Evolutionary conservation across 352 stramenopile genomes (phyloP).

Genomic region (Globisporangium okanoganense): DNA sequence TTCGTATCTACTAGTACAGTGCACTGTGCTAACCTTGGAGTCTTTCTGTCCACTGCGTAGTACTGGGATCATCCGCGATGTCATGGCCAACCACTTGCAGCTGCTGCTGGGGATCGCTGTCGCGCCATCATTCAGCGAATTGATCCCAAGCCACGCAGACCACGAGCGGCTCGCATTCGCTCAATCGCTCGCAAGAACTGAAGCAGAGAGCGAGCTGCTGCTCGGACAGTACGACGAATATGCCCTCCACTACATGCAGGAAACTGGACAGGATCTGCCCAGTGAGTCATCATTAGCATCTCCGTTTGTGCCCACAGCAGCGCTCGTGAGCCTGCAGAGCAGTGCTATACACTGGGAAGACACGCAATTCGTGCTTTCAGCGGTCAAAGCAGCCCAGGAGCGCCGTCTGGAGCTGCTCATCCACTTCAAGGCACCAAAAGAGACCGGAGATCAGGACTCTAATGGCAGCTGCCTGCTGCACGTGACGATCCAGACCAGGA

Average conservation of each 20-base stretch:
- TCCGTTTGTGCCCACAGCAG: constrained; percentile 30
- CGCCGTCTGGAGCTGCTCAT: constrained; percentile 23
- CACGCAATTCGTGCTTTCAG: constrained; percentile 38
- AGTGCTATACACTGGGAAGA: constrained; percentile 23
- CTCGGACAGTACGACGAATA: constrained; percentile 41
- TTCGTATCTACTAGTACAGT: no score
- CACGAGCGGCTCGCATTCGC: constrained; percentile 19
- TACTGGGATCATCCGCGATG: constrained; percentile 71
- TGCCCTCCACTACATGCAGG: constrained; percentile 21
- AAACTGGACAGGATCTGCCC: constrained; percentile 11
- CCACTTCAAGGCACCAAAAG: constrained; percentile 10
- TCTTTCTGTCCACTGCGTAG: constrained; percentile 15
- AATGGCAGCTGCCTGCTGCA: constrained; percentile 21
- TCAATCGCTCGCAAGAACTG: constrained; percentile 10
- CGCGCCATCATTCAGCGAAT: constrained; percentile 24
- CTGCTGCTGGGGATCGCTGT: constrained; percentile 43
- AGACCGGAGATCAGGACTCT: background rate
- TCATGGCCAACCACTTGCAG: constrained; percentile 83
- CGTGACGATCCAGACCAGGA: constrained; percentile 31
- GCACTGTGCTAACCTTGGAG: no score
- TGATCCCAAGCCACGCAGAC: background rate
- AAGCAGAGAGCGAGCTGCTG: background rate
- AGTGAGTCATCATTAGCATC: background rate
- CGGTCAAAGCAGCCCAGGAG: constrained; percentile 30
- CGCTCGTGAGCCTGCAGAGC: constrained; percentile 28